Percentiles rank a stretch among this genome's conserved stretches.
Evolutionary conservation across 306 rosid genomes (phyloP).

Genomic region (Cicer bijugum): DNA sequence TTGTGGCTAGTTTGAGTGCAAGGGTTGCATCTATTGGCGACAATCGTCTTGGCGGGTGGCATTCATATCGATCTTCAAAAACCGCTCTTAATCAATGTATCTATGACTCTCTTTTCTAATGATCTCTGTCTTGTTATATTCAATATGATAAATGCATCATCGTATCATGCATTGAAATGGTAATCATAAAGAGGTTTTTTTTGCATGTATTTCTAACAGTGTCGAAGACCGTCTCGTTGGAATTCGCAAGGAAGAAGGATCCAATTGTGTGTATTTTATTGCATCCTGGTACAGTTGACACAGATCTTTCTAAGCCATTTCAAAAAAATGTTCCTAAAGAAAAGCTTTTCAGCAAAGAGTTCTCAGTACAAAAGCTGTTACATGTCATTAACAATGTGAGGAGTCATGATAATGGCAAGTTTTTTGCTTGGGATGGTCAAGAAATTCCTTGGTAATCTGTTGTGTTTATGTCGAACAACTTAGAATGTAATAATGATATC

Average conservation of each 20-base stretch:
- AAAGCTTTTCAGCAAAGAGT: slow-evolving; percentile 81
- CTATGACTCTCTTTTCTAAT: slow-evolving; percentile 31
- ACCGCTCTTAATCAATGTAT: slow-evolving; percentile 90
- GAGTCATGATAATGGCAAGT: slow-evolving; percentile 80
- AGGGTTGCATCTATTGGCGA: slow-evolving; percentile 93
- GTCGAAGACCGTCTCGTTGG: slow-evolving; percentile 72
- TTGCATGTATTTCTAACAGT: slow-evolving; percentile 52
- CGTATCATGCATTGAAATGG: slow-evolving; percentile 21
- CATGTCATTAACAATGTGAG: slow-evolving; percentile 68
- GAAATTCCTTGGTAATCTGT: slow-evolving; percentile 86
- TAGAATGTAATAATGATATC: slow-evolving; percentile 34
- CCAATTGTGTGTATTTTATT: slow-evolving; percentile 72
- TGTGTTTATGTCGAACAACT: not conserved
- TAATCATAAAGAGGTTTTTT: not conserved
- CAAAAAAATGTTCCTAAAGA: slow-evolving; percentile 81
- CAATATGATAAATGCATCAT: slow-evolving; percentile 4
- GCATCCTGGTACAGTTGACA: slow-evolving; percentile 99
- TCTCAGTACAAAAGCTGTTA: slow-evolving; percentile 77
- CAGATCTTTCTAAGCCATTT: slow-evolving; percentile 92
- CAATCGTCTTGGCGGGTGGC: slow-evolving; percentile 94
- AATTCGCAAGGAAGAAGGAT: slow-evolving; percentile 82
- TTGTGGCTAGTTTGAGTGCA: slow-evolving; percentile 93
- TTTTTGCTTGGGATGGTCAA: slow-evolving; percentile 96
- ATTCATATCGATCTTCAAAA: slow-evolving; percentile 92
- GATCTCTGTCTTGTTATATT: slow-evolving; percentile 17